Conservation (phyloP, 1,284 basidiomycete species). For the Fistulina hepatica region DNA sequence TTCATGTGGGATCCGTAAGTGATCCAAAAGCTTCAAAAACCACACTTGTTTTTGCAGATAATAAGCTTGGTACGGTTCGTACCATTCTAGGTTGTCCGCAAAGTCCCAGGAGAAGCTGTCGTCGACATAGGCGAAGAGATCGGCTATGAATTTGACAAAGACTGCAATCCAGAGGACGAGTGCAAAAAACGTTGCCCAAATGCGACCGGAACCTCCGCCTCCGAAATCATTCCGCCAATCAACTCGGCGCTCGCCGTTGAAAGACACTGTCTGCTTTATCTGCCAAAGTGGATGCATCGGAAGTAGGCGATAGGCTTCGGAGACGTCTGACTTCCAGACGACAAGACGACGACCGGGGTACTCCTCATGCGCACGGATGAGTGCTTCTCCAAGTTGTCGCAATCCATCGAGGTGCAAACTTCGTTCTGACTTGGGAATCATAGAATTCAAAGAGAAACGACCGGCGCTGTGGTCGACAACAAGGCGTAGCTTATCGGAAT, state of each 20-base stretch:
- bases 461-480: constrained; percentile 29
- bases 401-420: constrained; percentile 24
- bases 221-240: constrained; percentile 28
- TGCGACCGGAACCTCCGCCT: constrained; percentile 13
- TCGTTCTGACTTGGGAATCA: constrained; percentile 24
- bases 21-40: constrained; percentile 24
- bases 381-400: constrained; percentile 15
- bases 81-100: constrained; percentile 12
- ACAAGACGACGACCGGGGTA: constrained; percentile 10
- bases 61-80: constrained; percentile 19
- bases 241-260: constrained; percentile 18
- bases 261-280: constrained; percentile 27
- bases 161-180: constrained; percentile 27
- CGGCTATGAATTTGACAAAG: constrained; percentile 1
- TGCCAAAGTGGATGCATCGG: constrained; percentile 34
- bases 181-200: constrained; percentile 24
- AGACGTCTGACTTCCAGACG: constrained; percentile 30
- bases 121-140: constrained; percentile 20
- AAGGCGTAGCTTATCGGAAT: constrained; percentile 26
- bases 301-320: constrained; percentile 25
- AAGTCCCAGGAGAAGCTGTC: constrained; percentile 18
- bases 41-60: constrained; percentile 18
- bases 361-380: constrained; percentile 5
- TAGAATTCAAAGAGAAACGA: constrained; percentile 25
- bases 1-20: constrained; percentile 22